Conservation (phyloP, 306 rosid genomes). For the Geum urbanum region DNA sequence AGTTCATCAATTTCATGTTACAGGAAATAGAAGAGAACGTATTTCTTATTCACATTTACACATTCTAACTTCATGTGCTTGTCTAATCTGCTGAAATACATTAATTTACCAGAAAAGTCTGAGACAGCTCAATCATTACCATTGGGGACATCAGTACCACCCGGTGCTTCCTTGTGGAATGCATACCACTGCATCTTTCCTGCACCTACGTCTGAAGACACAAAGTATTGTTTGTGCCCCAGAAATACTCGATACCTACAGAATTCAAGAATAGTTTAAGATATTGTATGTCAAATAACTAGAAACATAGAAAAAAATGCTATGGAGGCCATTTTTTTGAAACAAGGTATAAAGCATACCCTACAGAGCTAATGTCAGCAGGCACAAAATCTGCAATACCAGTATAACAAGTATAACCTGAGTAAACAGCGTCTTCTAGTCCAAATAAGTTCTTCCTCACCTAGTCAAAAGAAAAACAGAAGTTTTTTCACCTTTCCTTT, state of each 20-base stretch:
- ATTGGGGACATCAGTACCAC: slow-evolving; percentile 60
- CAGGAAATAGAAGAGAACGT: too few relatives aligned
- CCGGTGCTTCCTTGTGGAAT: slow-evolving; percentile 73
- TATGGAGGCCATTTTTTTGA: slow-evolving; percentile 4
- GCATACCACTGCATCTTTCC: slow-evolving; percentile 99
- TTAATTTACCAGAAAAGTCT: slow-evolving; percentile 17
- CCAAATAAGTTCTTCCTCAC: slow-evolving; percentile 82
- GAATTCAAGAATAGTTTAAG: slow-evolving; percentile 28
- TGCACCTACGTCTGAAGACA: slow-evolving; percentile 90
- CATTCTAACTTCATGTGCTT: not conserved
- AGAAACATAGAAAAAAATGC: not conserved
- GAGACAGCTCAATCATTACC: slow-evolving; percentile 41
- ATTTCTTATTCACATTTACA: not conserved
- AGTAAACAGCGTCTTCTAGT: slow-evolving; percentile 55
- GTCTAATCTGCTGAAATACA: not conserved
- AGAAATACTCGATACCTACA: slow-evolving; percentile 95
- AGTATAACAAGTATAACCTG: slow-evolving; percentile 94
- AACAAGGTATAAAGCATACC: slow-evolving; percentile 44
- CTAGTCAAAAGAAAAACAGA: slow-evolving; percentile 31
- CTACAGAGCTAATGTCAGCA: slow-evolving; percentile 85
- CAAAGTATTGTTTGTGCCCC: slow-evolving; percentile 98
- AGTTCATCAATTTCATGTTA: too few relatives aligned
- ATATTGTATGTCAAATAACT: slow-evolving; percentile 20
- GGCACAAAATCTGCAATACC: slow-evolving; percentile 95
- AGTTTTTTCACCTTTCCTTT: not conserved